Conservation (phyloP, 2,329 filamentous ascomycete species). For the Lecanicillium sp. region DNA sequence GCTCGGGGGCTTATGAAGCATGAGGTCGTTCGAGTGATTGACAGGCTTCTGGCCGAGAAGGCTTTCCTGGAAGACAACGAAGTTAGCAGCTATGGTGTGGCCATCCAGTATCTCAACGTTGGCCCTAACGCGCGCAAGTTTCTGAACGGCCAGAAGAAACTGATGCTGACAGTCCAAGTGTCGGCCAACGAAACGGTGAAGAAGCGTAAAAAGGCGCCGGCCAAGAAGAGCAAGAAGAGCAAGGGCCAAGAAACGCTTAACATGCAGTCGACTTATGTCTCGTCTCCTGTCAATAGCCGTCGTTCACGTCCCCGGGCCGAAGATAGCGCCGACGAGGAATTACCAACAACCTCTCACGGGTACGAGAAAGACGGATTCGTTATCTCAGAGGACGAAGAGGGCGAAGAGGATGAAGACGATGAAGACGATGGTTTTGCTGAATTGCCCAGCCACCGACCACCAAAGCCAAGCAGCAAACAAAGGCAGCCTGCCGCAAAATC, state of each 20-base stretch:
- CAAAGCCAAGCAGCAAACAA: conserved; percentile 26
- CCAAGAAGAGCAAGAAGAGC: conserved; percentile 26
- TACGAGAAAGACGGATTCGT: conserved; percentile 47
- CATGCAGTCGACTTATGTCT: conserved; percentile 41
- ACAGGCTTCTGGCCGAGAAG: conserved; percentile 65
- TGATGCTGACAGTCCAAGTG: conserved; percentile 39
- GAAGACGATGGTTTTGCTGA: conserved; percentile 44
- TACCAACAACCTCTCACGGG: conserved; percentile 35
- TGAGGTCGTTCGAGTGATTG: conserved; percentile 79
- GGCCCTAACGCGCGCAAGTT: conserved; percentile 39
- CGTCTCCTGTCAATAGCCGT: conserved; percentile 42
- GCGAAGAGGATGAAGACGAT: conserved; percentile 28
- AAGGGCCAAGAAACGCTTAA: conserved; percentile 34
- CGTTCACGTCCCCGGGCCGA: conserved; percentile 21
- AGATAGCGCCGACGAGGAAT: conserved; percentile 30
- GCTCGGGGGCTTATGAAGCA: conserved; percentile 65
- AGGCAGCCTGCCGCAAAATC: conserved; percentile 2
- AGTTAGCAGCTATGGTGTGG: conserved; percentile 51
- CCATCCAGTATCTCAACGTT: conserved; percentile 63
- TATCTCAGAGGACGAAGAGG: conserved; percentile 33
- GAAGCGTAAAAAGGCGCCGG: conserved; percentile 18
- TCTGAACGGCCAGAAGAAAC: conserved; percentile 37
- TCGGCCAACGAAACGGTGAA: conserved; percentile 15
- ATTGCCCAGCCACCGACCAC: conserved; percentile 32
- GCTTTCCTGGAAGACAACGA: conserved; percentile 65